Conservation (phyloP, 2,329 filamentous ascomycete genomes). For the Coniochaeta sp. region DNA sequence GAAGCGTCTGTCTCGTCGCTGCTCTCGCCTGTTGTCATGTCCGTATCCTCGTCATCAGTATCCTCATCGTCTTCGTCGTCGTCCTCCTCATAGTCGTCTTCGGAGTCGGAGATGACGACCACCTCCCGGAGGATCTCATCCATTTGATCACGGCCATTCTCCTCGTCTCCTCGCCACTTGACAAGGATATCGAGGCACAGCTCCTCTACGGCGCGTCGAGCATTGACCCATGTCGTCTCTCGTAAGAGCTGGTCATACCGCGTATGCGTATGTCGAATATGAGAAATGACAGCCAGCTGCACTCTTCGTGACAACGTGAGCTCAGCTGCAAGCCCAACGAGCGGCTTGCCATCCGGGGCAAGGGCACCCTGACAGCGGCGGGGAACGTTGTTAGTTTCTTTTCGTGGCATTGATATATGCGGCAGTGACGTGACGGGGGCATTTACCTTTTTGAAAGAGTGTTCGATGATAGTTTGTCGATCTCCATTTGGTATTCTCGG, state of each 20-base stretch:
- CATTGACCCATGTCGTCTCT: constrained; percentile 52
- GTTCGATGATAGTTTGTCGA: constrained; percentile 53
- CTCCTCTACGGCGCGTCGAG: constrained; percentile 53
- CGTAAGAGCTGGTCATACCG: constrained; percentile 55
- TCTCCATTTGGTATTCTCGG: constrained; percentile 60
- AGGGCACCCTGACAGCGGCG: constrained; percentile 33
- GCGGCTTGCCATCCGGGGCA: constrained; percentile 41
- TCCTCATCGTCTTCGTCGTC: constrained; percentile 30
- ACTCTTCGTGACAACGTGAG: constrained; percentile 55
- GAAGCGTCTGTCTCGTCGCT: constrained; percentile 8
- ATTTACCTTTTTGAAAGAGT: constrained; percentile 56
- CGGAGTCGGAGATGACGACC: constrained; percentile 57
- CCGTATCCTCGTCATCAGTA: constrained; percentile 14
- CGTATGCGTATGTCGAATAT: constrained; percentile 61
- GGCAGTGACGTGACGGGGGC: not conserved
- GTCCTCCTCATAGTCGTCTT: constrained; percentile 36
- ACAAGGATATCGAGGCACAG: constrained; percentile 58
- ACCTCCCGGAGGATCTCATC: constrained; percentile 62
- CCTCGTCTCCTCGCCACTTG: constrained; percentile 67
- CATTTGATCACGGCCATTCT: constrained; percentile 59
- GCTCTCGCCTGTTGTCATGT: constrained; percentile 1
- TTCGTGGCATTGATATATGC: not conserved
- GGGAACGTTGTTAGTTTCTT: constrained; percentile 5
- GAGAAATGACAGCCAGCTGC: constrained; percentile 58
- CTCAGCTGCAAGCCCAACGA: constrained; percentile 50